These are phyloP conservation scores for Kazachstania sp. DNA, from an alignment of 1,139 yeast species.

Conservation along the genomic window DNA sequence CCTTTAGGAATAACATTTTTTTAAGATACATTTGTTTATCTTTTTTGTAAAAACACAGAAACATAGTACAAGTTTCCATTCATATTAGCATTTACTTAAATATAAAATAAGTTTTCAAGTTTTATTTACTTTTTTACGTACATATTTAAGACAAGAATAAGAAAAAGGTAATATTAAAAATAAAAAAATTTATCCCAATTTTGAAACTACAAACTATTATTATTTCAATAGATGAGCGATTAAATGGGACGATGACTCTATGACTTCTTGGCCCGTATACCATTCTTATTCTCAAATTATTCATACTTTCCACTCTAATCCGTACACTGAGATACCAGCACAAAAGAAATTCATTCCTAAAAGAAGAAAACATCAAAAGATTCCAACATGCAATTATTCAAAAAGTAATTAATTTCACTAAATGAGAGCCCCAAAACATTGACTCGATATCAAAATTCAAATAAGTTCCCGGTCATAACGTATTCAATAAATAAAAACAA, in stretches of 20 bases:
- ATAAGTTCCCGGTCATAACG: not conserved
- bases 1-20: not conserved
- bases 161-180: not conserved
- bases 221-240: conserved; percentile 32
- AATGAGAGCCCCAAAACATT: not conserved
- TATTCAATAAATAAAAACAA: not conserved
- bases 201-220: conserved; percentile 33
- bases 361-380: not conserved
- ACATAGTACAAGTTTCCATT: not conserved
- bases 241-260: conserved; percentile 30
- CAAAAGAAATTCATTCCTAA: not conserved
- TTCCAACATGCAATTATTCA: not conserved
- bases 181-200: conserved; percentile 29
- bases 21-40: no score
- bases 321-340: no score
- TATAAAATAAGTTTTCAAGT: not conserved
- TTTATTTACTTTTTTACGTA: not conserved
- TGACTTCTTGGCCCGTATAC: conserved; percentile 19
- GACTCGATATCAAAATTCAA: not conserved
- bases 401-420: not conserved
- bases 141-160: not conserved
- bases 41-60: not conserved
- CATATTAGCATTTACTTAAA: not conserved
- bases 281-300: not conserved
- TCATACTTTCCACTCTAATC: not conserved